A percentile compares a stretch with the other conserved stretches of the same genome.
These are phyloP conservation scores for Peniophora sp. DNA, from an alignment of 1,284 basidiomycete species.

Conservation along the genomic window DNA sequence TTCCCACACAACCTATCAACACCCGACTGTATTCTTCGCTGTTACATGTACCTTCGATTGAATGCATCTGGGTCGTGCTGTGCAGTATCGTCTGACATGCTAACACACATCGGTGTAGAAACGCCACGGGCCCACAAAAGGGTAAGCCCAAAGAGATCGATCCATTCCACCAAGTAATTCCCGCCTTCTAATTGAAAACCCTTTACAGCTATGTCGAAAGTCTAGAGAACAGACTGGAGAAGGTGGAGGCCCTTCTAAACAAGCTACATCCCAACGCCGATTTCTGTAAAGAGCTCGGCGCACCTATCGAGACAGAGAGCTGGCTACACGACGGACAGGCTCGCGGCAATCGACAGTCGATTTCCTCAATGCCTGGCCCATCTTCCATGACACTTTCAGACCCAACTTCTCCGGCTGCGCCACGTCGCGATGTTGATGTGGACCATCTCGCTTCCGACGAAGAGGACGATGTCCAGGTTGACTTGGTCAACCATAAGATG, in stretches of 20 bases:
- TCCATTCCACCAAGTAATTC: no score
- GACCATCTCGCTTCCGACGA: constrained; percentile 22
- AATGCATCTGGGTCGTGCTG: no score
- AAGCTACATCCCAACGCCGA: constrained; percentile 46
- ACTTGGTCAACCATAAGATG: neutral
- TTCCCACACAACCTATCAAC: no score
- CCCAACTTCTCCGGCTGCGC: neutral
- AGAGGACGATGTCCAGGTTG: constrained; percentile 11
- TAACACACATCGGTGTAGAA: constrained; percentile 36
- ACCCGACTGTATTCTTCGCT: no score
- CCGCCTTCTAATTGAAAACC: no score
- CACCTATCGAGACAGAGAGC: constrained; percentile 32
- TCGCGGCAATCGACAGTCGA: neutral
- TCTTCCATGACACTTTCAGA: neutral
- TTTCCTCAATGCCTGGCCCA: neutral
- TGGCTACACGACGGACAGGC: constrained; percentile 20
- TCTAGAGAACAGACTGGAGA: constrained; percentile 63
- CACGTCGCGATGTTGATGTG: constrained; percentile 16
- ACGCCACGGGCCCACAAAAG: constrained; percentile 81
- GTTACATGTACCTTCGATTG: no score
- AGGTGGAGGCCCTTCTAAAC: constrained; percentile 62
- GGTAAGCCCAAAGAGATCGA: no score
- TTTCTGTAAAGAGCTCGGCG: constrained; percentile 38
- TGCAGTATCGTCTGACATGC: no score
- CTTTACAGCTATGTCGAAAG: constrained; percentile 59